phyloP scores from a whole-genome alignment of 2,329 filamentous ascomycete genomes.

The Lojkania enalia region DNA sequence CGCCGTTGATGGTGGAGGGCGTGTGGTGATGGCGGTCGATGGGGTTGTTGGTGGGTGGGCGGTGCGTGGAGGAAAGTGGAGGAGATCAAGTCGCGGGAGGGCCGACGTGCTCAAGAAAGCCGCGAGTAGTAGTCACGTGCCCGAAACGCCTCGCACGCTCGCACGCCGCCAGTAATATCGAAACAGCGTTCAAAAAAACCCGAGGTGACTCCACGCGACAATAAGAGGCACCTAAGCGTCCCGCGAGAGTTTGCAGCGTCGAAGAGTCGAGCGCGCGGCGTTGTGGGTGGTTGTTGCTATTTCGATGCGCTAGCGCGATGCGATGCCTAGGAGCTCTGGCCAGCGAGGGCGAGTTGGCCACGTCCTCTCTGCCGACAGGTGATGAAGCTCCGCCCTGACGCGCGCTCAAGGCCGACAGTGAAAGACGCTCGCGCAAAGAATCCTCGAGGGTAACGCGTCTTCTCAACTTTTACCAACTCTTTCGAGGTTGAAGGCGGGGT shows the following conservation, averaged over 20 bases:
- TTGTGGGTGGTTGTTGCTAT: constrained; percentile 2
- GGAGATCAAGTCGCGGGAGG: constrained; percentile 11
- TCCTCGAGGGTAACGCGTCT: too few relatives aligned
- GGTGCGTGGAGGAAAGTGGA: constrained; percentile 32
- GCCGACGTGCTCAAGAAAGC: constrained; percentile 3
- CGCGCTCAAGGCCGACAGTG: too few relatives aligned
- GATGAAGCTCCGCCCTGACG: too few relatives aligned
- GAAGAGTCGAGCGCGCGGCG: not conserved
- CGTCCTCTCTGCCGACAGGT: too few relatives aligned
- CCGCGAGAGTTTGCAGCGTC: not conserved
- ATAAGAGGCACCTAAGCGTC: not conserved
- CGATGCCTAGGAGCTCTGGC: constrained; percentile 2
- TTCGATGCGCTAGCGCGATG: constrained; percentile 1
- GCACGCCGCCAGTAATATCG: constrained; percentile 17
- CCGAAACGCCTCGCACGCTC: constrained; percentile 11
- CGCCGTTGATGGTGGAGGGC: constrained; percentile 36
- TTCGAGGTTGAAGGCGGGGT: too few relatives aligned
- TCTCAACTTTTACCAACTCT: too few relatives aligned
- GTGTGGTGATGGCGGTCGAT: constrained; percentile 42
- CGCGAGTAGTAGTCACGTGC: constrained; percentile 23
- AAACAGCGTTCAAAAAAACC: constrained; percentile 19
- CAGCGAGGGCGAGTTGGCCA: constrained; percentile 1
- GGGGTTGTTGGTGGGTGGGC: constrained; percentile 37
- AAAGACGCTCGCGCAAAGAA: too few relatives aligned
- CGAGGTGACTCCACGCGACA: constrained; percentile 23